Evolutionary conservation across 371 early-diverging fungal genomes (phyloP), one percentile per base, ranked within the genome.

Genomic region (Thermomucor indicae-seudaticae): DNA sequence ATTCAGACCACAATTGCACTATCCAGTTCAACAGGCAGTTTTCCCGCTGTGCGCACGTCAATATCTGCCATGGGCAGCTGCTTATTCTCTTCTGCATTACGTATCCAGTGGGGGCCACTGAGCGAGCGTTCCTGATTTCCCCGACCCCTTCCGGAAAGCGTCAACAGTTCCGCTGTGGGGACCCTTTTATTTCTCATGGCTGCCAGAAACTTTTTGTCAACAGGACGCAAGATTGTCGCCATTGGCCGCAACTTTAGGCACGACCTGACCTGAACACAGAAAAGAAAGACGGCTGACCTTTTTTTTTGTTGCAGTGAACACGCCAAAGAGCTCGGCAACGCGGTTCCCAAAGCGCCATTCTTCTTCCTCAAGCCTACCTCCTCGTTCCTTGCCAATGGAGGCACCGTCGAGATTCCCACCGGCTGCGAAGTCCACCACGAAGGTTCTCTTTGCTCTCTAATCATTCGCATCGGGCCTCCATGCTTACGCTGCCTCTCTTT

Each of bases 361-460:
- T 90, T 94, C 67, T 97, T 97, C 60, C 77, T 97, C 43, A 97
- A 97, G 76, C 97, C 97, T 10, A 85, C 93, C 3, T 86, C 92
- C 34, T 92, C 93, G 10, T 93, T 85, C 53, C 69, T 92, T 45
- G 55, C 75, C 11, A 70, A 79, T 25, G 87, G 87, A 6, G 83
- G 82, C 6, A 75, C 70, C 42, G 87, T 97, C 44, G 91, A 91
- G 58, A 75, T 93, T 27, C 96, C 95, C 3, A 62, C 61, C 19
- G 89, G 88, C 8, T 81, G 82, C 47, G 79, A 80, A 42, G 91
- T 95, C 10, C 95, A 96, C 59, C 95, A 96, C 60, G 97, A 96
- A 68, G 67, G 86, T 85, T 59, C 23, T 32, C 53, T 5, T 23
- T 20, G 25, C 11, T 20, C 3, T 10, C n/a, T 4, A 16, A 22